phyloP scores from a whole-genome alignment of 192 early-diverging fungal species.

The Backusella tarrabulga region DNA sequence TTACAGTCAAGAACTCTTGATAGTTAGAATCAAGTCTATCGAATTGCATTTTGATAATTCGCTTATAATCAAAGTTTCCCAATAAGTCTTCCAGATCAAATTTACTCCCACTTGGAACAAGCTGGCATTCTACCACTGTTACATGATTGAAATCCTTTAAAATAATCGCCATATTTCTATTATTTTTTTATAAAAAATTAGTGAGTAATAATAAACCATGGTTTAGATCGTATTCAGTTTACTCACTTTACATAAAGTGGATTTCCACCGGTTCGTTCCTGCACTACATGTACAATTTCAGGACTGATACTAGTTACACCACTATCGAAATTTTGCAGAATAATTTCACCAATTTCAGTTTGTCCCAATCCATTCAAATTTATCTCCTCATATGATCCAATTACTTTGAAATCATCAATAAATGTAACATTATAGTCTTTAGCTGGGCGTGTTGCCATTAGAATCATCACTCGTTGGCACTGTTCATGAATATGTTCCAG shows the following conservation, averaged over 20 bases:
- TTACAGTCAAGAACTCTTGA: constrained; percentile 47
- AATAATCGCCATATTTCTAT: constrained; percentile 44
- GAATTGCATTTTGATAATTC: constrained; percentile 53
- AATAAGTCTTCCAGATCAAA: constrained; percentile 46
- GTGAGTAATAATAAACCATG: background rate
- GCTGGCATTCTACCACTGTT: constrained; percentile 44
- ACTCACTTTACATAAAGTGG: constrained; percentile 48
- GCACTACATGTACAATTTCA: constrained; percentile 39
- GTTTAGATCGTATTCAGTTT: background rate
- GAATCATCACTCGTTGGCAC: constrained; percentile 37
- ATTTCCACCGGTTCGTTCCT: constrained; percentile 49
- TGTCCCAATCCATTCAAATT: constrained; percentile 39
- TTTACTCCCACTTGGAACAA: constrained; percentile 35
- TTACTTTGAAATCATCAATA: constrained; percentile 17
- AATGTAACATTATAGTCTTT: constrained; percentile 36
- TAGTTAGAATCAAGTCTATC: constrained; percentile 42
- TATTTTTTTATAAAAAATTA: background rate
- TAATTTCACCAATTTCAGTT: constrained; percentile 43
- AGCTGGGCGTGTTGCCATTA: constrained; percentile 42
- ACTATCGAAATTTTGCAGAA: constrained; percentile 38
- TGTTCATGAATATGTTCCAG: constrained; percentile 44
- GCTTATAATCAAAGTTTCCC: constrained; percentile 45
- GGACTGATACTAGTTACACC: constrained; percentile 41
- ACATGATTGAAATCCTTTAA: constrained; percentile 50
- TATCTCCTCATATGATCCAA: constrained; percentile 33